Base-by-base conservation (phyloP, 2,329 filamentous ascomycete species). In the Emmonsiellopsis sp. region DNA sequence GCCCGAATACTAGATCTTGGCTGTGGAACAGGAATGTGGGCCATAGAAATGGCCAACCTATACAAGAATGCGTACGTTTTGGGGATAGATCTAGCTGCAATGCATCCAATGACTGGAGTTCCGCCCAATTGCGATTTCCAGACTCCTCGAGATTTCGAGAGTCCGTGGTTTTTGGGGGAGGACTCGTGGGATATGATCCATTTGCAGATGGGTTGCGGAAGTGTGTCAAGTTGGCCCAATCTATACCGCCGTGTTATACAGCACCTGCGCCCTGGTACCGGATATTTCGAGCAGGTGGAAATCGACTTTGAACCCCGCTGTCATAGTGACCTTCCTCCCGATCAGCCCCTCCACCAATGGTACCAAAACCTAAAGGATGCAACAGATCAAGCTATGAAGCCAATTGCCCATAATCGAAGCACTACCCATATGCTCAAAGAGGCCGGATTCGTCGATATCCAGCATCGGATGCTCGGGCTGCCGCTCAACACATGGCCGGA, bases 1-100 rank as follows among this genome's bases (percentile, higher is more conserved):
- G 64, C 60, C 54, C 75, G 79, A 56, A 78, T 84, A 57, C 72
- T 84, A 53, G 82, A 83, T 61, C 64, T 95, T 52, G 92, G 90
- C 42, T 91, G 86, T 58, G 92, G 91, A 16, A 95, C 89, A 1
- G 90, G 89, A 40, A 92, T 95, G 48, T 97, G 92, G 92, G 82
- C 86, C 41, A 87, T 94, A 62, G 86, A 92, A 60, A 86, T 95
- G 72, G 86, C 87, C 58, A 84, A 87, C 80, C 76, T 76, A 66
- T 84, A 80, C 63, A 74, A 74, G 10, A 64, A 79, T 16, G 77
- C 81, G 50, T 79, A 82, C 67, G 80, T 86, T 49, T 66, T 79
- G 26, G 83, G 82, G 26, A 67, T 84, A 30, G 83, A 86, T 64
- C 70, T 86, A 20, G 77, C 79, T 41, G 76, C 79, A 50, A 83